Conservation (phyloP, 192 early-diverging fungal species). For the Gamsiella multidivaricata region DNA sequence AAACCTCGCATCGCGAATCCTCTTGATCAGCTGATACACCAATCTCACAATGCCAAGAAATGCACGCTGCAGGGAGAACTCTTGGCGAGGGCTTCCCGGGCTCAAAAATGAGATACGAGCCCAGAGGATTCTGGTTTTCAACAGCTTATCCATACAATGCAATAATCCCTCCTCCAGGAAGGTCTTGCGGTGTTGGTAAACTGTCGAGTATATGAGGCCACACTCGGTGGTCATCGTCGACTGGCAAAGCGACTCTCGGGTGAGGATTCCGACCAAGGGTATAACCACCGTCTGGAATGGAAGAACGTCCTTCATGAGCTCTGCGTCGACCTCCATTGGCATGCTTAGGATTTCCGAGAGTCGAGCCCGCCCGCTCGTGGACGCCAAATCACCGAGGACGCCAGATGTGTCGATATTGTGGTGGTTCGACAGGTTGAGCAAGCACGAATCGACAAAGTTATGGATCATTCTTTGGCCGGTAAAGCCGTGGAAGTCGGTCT, state of each 20-base stretch:
- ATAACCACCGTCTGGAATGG: constrained; percentile 56
- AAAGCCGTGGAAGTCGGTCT: not conserved
- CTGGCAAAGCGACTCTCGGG: constrained; percentile 38
- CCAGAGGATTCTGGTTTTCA: too few relatives aligned
- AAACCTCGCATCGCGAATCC: constrained; percentile 33
- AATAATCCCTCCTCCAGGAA: constrained; percentile 37
- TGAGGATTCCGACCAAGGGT: constrained; percentile 56
- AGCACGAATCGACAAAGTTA: constrained; percentile 36
- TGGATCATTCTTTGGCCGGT: constrained; percentile 7
- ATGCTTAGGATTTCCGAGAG: constrained; percentile 37
- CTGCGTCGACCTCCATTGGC: constrained; percentile 43
- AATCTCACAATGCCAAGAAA: constrained; percentile 50
- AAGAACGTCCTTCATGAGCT: not conserved
- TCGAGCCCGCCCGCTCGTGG: constrained; percentile 8
- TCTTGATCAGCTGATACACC: constrained; percentile 46
- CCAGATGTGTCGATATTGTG: constrained; percentile 34
- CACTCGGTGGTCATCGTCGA: constrained; percentile 42
- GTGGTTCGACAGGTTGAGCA: constrained; percentile 50
- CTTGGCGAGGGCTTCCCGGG: constrained; percentile 7
- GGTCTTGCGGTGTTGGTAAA: constrained; percentile 27
- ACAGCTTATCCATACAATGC: constrained; percentile 38
- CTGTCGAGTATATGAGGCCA: constrained; percentile 39
- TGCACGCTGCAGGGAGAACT: constrained; percentile 22
- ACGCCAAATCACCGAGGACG: constrained; percentile 25
- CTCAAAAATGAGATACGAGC: constrained; percentile 11